Percentiles rank a stretch among this genome's conserved stretches.
Evolutionary conservation across 2,329 filamentous ascomycete genomes (phyloP).

Genomic region (Trichoderma simmonsii): DNA sequence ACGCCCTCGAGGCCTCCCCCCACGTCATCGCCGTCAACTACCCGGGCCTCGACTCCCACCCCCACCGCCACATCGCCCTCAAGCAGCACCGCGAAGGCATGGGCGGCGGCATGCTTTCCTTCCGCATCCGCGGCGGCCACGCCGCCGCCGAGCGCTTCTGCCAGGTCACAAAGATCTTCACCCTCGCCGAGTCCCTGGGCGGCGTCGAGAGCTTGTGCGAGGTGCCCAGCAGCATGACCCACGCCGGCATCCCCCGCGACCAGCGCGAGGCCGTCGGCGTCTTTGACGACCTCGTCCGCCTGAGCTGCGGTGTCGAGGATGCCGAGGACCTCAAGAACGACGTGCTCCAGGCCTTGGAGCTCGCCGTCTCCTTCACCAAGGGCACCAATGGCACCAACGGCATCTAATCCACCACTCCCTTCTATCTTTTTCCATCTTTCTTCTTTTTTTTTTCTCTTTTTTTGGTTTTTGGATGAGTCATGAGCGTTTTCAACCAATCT

Average conservation of each 20-base stretch:
- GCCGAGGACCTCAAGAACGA: slow-evolving; percentile 78
- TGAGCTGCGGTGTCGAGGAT: slow-evolving; percentile 95
- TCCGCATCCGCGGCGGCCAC: slow-evolving; percentile 86
- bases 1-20: slow-evolving; percentile 72
- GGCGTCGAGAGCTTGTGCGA: slow-evolving; percentile 91
- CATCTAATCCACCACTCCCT: not conserved
- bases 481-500: slow-evolving; percentile 7
- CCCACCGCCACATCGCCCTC: slow-evolving; percentile 76
- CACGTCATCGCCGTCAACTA: slow-evolving; percentile 92
- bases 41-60: slow-evolving; percentile 83
- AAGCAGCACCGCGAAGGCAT: slow-evolving; percentile 93
- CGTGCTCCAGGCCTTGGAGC: slow-evolving; percentile 77
- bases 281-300: slow-evolving; percentile 87
- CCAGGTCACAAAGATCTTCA: slow-evolving; percentile 84
- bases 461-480: not conserved
- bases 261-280: slow-evolving; percentile 91
- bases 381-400: slow-evolving; percentile 31
- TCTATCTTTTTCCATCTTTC: not conserved
- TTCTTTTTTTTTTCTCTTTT: not conserved
- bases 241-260: slow-evolving; percentile 87
- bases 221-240: slow-evolving; percentile 93
- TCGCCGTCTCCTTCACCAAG: slow-evolving; percentile 52
- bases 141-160: slow-evolving; percentile 89
- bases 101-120: slow-evolving; percentile 96
- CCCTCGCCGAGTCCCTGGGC: slow-evolving; percentile 85